These are phyloP conservation scores for Beta lomatogona DNA, from an alignment of 179 eudicot species.

Conservation along the genomic window DNA sequence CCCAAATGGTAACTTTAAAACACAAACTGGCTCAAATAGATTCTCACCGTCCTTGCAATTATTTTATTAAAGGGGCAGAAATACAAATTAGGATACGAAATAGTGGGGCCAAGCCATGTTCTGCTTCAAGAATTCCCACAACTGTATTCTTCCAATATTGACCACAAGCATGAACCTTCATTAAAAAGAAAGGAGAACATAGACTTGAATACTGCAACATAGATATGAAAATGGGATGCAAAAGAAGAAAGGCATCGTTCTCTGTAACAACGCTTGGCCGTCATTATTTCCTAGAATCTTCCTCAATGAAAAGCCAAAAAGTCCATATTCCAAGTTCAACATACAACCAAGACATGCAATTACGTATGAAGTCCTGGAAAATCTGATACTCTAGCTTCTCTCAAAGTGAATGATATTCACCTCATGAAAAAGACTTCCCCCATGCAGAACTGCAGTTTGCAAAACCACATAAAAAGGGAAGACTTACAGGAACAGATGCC, in stretches of 20 bases:
- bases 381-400: neutral
- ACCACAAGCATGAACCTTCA: constrained; percentile 95
- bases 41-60: neutral
- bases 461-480: constrained; percentile 1
- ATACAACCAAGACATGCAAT: neutral
- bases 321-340: neutral
- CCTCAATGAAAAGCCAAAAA: neutral
- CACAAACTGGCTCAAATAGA: neutral
- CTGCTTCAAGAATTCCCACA: constrained; percentile 91
- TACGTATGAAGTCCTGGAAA: neutral
- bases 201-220: neutral
- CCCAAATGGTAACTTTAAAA: constrained; percentile 11
- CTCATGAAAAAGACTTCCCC: neutral
- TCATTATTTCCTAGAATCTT: neutral
- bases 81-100: constrained; percentile 74
- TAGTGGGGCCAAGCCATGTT: constrained; percentile 78
- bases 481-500: constrained; percentile 90
- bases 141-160: constrained; percentile 96
- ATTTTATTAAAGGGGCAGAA: neutral
- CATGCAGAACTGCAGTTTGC: neutral
- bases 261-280: constrained; percentile 2
- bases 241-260: constrained; percentile 13
- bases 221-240: neutral
- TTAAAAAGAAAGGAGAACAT: constrained; percentile 9
- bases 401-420: neutral